Evolutionary conservation across 1,284 basidiomycete species (phyloP).

Genomic region (Jaminaea rosea): DNA sequence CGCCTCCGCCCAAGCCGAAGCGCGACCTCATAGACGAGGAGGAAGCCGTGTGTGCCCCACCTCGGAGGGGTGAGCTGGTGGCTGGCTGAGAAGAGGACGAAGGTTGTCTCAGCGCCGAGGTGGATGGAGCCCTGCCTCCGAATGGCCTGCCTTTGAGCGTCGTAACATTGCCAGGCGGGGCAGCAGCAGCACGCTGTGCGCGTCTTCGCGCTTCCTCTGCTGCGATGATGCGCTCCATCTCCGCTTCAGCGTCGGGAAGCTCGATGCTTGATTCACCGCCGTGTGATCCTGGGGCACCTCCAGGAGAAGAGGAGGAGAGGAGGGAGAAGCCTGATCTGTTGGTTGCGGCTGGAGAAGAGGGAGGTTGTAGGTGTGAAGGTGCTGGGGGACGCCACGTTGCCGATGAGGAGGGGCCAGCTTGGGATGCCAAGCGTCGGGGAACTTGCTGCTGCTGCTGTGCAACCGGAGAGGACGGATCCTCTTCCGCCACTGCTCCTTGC

Average conservation of each 20-base stretch:
- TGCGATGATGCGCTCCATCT: neutral
- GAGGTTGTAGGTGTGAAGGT: neutral
- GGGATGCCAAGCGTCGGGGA: neutral
- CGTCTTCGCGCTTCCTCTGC: slow-evolving; percentile 1
- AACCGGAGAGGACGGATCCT: neutral
- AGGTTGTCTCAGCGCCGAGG: too few relatives aligned
- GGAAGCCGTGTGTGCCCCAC: neutral
- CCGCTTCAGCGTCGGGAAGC: slow-evolving; percentile 5
- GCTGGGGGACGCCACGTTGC: neutral
- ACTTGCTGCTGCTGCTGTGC: neutral
- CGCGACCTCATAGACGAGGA: neutral
- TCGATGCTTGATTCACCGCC: neutral
- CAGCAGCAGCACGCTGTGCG: neutral
- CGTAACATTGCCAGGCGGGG: neutral
- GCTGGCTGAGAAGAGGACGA: too few relatives aligned
- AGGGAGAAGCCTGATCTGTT: too few relatives aligned
- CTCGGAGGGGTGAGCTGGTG: too few relatives aligned
- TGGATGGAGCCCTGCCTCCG: neutral
- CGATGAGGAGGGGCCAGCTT: neutral
- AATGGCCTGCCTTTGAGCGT: neutral
- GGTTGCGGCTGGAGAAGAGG: neutral
- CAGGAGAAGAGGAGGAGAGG: neutral
- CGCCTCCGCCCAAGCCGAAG: too few relatives aligned
- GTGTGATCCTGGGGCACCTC: neutral
- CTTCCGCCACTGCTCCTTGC: neutral